A percentile compares a stretch with the other conserved stretches of the same genome.
Evolutionary conservation across 2,329 filamentous ascomycete genomes (phyloP).

Genomic region (Ceratocystis smalleyi): DNA sequence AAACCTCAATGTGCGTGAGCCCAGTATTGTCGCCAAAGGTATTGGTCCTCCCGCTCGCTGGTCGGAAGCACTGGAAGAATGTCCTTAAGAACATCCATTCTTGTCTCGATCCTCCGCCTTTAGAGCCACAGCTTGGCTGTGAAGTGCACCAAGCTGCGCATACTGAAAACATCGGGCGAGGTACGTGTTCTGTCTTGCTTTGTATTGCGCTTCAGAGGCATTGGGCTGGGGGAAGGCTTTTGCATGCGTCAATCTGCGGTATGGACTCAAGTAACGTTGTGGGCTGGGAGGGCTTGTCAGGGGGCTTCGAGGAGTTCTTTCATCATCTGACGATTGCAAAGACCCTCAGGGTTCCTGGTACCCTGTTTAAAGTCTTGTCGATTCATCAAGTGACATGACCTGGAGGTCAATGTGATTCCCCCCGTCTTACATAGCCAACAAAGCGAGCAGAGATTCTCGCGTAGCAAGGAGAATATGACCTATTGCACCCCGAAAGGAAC

Average conservation of each 20-base stretch:
- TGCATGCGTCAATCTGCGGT: not conserved
- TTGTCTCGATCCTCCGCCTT: not conserved
- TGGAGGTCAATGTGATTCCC: not conserved
- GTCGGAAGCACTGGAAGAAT: not conserved
- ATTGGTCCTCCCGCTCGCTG: not conserved
- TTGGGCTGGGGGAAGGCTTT: not conserved
- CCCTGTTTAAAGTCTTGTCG: not conserved
- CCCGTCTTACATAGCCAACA: not conserved
- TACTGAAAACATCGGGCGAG: not conserved
- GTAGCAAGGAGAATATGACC: slow-evolving; percentile 12
- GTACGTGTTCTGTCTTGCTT: not conserved
- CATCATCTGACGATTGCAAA: too few relatives aligned
- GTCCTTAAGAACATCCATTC: not conserved
- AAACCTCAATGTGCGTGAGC: not conserved
- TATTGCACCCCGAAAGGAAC: slow-evolving; percentile 21
- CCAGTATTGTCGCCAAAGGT: not conserved
- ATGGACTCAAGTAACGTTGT: not conserved
- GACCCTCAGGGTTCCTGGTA: not conserved
- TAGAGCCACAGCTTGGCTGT: not conserved
- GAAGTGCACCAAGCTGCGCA: not conserved
- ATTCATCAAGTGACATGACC: not conserved
- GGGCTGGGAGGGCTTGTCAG: not conserved
- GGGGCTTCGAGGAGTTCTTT: not conserved
- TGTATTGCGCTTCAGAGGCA: not conserved
- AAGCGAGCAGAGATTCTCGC: not conserved